Evolutionary conservation across 306 rosid genomes (phyloP).

Genomic region (Urtica urens): DNA sequence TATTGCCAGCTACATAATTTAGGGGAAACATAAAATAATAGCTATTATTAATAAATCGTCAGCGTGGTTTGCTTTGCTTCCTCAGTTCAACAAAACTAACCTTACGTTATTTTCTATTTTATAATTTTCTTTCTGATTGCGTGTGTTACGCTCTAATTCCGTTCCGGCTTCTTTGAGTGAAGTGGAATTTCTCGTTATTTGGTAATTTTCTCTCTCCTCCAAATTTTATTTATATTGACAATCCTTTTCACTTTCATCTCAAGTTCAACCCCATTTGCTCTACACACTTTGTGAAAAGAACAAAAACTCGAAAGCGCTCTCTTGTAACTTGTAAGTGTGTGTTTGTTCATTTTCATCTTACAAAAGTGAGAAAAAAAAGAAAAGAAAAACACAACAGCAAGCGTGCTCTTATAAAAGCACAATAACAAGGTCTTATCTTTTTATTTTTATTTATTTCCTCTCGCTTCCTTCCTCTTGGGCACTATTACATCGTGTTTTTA

Average conservation of each 20-base stretch:
- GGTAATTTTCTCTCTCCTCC: conserved; percentile 6
- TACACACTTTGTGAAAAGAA: too few species aligned
- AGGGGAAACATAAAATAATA: conserved; percentile 24
- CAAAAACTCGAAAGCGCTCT: too few species aligned
- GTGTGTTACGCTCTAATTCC: conserved; percentile 39
- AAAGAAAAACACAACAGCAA: not conserved
- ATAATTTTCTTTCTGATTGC: conserved; percentile 45
- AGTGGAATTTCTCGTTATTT: conserved; percentile 35
- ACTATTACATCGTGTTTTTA: too few species aligned
- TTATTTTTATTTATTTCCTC: not conserved
- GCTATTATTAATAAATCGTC: not conserved
- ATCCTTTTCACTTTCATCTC: too few species aligned
- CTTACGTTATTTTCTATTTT: conserved; percentile 10
- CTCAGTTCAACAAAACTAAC: conserved; percentile 42
- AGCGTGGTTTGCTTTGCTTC: conserved; percentile 34
- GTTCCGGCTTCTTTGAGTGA: conserved; percentile 26
- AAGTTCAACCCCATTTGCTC: too few species aligned
- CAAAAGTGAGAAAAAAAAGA: not conserved
- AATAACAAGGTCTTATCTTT: too few species aligned
- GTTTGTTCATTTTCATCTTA: too few species aligned
- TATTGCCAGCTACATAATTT: not conserved
- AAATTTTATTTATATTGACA: not conserved
- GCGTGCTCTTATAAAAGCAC: too few species aligned
- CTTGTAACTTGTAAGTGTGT: too few species aligned
- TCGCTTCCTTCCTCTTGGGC: not conserved